Evolutionary conservation across 306 rosid species (phyloP), one percentile per base, ranked within the genome.

Genomic region (Cajanus cajan): DNA sequence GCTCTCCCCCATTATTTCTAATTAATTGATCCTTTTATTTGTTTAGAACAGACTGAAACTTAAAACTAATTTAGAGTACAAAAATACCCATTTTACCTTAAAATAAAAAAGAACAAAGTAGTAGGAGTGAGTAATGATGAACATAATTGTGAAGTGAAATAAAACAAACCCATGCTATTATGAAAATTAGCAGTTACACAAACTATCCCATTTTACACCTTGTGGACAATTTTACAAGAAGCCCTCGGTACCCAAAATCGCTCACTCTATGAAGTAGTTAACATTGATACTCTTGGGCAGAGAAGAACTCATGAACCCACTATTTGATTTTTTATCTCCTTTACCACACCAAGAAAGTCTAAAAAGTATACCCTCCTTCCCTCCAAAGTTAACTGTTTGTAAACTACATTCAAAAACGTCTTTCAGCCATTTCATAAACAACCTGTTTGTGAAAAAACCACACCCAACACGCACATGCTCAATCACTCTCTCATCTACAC

Each of bases 341-440:
- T 86, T 85, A 25, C 88, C 89, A 51, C 83, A 90, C 88, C 85
- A 89, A 86, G 82, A 81, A 48, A 93, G 91, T 82, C 87, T 88
- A 88, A 87, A 86, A 77, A 58, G 83, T 77, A 85, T 80, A 64
- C 90, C 90, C 75, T 83, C 94, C 52, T 85, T 85, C 83, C 87
- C 97, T 71, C 90, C 88, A 76, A 72, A 78, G 75, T 85, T 90
- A 57, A 83, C 87, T 39, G 76, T 77, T 40, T 83, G 79, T 77
- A 91, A 85, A 58, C 90, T 90, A 47, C 81, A 86, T 83, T 88
- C 74, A 54, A 91, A 90, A 82, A 90, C 88, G 57, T 86, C 89
- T 69, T 74, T 80, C 15, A 86, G 74, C 98, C 98, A 93, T 82
- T 93, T 91, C 71, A 90, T 90, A 87, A 91, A 93, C 87, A 80